Evolutionary conservation across 2,329 filamentous ascomycete species (phyloP), one percentile per base, ranked within the genome.

Genomic region (Nannizziopsis arthrosporioides): DNA sequence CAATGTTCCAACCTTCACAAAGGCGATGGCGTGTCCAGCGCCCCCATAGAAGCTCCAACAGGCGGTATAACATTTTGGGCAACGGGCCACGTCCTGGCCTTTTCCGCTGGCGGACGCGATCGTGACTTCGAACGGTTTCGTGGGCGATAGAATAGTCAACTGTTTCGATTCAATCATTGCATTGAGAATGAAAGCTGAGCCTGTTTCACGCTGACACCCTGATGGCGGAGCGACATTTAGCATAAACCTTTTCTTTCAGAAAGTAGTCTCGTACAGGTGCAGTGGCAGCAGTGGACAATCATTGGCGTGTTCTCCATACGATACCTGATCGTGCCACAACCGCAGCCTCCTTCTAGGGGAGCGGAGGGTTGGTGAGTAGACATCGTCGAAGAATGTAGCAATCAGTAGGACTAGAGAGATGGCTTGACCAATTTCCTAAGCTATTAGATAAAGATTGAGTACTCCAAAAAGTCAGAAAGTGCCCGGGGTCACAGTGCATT

Each of bases 211-310:
- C 54, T 73, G 70, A 59, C 72, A 74, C 32, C 42, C 42, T 44
- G 50, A 57, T 18, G 17, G 12, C 32, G 36, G 12, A 41, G 30
- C 6, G 11, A 27, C 14, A 32, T 19, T 12, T 12, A n/a, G 6
- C 27, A 27, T 27, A 27, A n/a, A 14, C 10, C 6, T 19, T 42
- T 22, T 17, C 17, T 3, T 19, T 11, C 5, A 17, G 11, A 30
- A 17, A 8, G 14, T n/a, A 5, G 35, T n/a, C 14, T 17, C 30
- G 32, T 48, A 53, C 51, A 51, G 12, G 66, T 68, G 60, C 71
- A 74, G 58, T 72, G 67, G 59, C 71, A 74, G 63, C 66, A 69
- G 56, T 74, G 66, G 31, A 68, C 63, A 44, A 68, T 52, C 37
- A 73, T 57, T n/a, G 61, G 59, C 1, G 54, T 12, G 12, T 50